phyloP scores from a whole-genome alignment of 257 asterid species.

The Solanum chilense region DNA sequence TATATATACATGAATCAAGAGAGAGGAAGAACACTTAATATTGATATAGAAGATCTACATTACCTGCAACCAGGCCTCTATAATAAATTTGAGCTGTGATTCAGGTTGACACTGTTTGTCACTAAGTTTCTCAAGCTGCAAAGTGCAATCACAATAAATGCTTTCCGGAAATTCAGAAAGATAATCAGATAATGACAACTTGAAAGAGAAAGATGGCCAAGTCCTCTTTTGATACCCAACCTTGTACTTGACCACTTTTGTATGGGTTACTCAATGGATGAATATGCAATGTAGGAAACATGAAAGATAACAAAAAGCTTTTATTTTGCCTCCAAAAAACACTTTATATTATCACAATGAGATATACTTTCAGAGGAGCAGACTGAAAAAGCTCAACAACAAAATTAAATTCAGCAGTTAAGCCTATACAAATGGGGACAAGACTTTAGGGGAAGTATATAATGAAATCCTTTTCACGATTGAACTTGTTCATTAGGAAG shows the following conservation, averaged over 20 bases:
- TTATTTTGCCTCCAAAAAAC: background rate
- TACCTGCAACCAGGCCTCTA: conserved; percentile 99
- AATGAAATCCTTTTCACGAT: background rate
- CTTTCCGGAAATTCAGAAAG: background rate
- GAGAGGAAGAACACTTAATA: background rate
- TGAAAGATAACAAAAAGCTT: background rate
- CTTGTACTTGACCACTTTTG: background rate
- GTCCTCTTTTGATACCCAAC: background rate
- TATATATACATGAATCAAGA: conserved; percentile 6
- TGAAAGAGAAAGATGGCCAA: background rate
- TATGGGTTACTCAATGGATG: background rate
- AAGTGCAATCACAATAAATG: background rate
- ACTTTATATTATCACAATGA: background rate
- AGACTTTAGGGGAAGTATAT: background rate
- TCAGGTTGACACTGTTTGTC: conserved; percentile 86
- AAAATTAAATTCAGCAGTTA: background rate
- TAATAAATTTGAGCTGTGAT: conserved; percentile 88
- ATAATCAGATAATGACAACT: background rate
- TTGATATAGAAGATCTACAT: background rate
- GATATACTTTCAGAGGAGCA: background rate
- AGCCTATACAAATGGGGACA: background rate
- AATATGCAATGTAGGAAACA: background rate
- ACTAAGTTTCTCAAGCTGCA: conserved; percentile 89
- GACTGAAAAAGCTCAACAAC: background rate
- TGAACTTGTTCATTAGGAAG: background rate